phyloP scores from a whole-genome alignment of 768 basidiomycete genomes.

The Tulasnella sp. region DNA sequence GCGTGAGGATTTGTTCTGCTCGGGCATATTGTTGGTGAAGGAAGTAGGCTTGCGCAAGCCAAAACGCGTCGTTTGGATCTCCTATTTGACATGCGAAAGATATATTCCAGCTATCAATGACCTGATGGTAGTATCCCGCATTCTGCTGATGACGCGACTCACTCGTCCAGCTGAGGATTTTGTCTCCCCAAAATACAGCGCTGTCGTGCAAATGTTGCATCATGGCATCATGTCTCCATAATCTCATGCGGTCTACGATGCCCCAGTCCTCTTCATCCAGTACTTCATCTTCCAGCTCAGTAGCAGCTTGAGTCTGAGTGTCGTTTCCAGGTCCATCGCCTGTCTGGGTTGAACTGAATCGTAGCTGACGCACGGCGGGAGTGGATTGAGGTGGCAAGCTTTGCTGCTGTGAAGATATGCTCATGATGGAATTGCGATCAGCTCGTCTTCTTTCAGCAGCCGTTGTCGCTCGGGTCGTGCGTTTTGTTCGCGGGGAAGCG shows the following conservation, averaged over 20 bases:
- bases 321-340: conserved; percentile 37
- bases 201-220: conserved; percentile 98
- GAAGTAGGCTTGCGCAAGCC: conserved; percentile 97
- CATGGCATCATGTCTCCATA: conserved; percentile 96
- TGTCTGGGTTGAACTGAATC: not conserved
- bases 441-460: conserved; percentile 31
- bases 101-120: conserved; percentile 12
- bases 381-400: not conserved
- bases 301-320: conserved; percentile 42
- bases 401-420: conserved; percentile 1
- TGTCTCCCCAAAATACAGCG: conserved; percentile 98
- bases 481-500: conserved; percentile 53
- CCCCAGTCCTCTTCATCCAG: conserved; percentile 52
- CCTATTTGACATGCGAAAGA: conserved; percentile 45
- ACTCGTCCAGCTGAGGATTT: conserved; percentile 96
- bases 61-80: conserved; percentile 97
- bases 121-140: too few species aligned
- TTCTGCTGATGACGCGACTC: conserved; percentile 34
- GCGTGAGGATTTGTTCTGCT: conserved; percentile 83
- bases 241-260: conserved; percentile 89
- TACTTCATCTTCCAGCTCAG: conserved; percentile 53
- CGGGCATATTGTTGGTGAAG: conserved; percentile 93
- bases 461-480: conserved; percentile 39
- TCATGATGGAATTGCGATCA: conserved; percentile 9
- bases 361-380: not conserved